Evolutionary conservation across 2,329 filamentous ascomycete species (phyloP).

Genomic region (Colletotrichum limetticola): DNA sequence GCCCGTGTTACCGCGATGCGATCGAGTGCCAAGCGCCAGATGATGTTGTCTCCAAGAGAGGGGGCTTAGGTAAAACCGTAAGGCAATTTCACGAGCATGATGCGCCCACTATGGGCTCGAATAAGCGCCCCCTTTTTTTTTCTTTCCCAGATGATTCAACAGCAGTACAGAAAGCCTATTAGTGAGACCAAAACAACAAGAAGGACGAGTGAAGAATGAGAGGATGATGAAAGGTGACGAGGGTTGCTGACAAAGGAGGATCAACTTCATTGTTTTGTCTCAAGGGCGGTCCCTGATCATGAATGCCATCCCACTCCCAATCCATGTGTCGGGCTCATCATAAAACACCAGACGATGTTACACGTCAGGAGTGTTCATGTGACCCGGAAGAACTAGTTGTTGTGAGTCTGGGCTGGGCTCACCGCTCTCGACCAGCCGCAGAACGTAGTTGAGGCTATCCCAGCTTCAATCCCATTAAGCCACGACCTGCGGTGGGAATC

Average conservation of each 20-base stretch:
- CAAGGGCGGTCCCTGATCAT: not conserved
- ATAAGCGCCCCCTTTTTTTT: not conserved
- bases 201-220: not conserved
- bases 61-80: slow-evolving; percentile 4
- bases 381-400: slow-evolving; percentile 13
- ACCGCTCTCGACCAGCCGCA: slow-evolving; percentile 11
- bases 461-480: slow-evolving; percentile 1
- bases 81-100: not conserved
- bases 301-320: slow-evolving; percentile 17
- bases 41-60: not conserved
- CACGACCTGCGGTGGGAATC: slow-evolving; percentile 16
- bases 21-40: not conserved
- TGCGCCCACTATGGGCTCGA: not conserved
- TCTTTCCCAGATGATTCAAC: not conserved
- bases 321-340: not conserved
- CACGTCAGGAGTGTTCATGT: slow-evolving; percentile 18
- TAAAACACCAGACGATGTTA: slow-evolving; percentile 25
- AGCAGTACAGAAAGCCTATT: not conserved
- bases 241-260: not conserved
- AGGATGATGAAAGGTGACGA: not conserved
- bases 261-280: not conserved
- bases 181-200: not conserved
- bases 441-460: slow-evolving; percentile 27
- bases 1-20: slow-evolving; percentile 4
- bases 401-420: not conserved